Evolutionary conservation across 2,329 filamentous ascomycete species (phyloP).

Genomic region (Neocucurbitaria cava): DNA sequence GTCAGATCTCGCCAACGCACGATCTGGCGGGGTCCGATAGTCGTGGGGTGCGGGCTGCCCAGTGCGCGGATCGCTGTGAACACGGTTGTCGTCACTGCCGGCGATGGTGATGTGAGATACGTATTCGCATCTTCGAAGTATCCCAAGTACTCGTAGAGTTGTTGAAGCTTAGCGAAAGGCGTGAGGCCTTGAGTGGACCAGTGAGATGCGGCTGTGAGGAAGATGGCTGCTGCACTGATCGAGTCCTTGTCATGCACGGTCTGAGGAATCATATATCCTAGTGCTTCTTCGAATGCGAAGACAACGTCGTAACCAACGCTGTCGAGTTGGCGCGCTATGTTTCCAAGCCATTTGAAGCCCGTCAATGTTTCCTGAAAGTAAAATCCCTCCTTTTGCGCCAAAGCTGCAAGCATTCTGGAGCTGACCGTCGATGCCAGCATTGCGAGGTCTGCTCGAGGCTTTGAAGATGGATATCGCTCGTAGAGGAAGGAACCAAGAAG

Average conservation of each 20-base stretch:
- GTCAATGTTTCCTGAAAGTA: conserved; percentile 68
- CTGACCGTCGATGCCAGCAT: conserved; percentile 71
- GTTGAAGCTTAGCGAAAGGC: conserved; percentile 63
- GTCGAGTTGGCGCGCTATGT: conserved; percentile 61
- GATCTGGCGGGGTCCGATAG: conserved; percentile 61
- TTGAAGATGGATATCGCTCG: conserved; percentile 52
- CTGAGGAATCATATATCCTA: conserved; percentile 70
- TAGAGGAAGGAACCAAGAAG: conserved; percentile 65
- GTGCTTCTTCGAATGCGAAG: conserved; percentile 70
- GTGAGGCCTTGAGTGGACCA: conserved; percentile 63
- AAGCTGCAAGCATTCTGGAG: conserved; percentile 66
- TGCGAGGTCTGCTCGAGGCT: conserved; percentile 52
- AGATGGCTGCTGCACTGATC: conserved; percentile 65
- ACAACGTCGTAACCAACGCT: conserved; percentile 58
- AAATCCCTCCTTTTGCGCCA: conserved; percentile 63
- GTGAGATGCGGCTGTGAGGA: conserved; percentile 61
- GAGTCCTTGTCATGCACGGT: conserved; percentile 72
- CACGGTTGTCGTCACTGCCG: conserved; percentile 59
- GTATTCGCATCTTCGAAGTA: conserved; percentile 70
- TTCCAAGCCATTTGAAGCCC: conserved; percentile 73
- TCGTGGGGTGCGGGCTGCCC: conserved; percentile 51
- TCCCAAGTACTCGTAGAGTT: conserved; percentile 64
- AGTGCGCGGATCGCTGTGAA: conserved; percentile 62
- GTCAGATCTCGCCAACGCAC: conserved; percentile 68
- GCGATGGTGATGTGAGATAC: conserved; percentile 66